Conservation (phyloP, 805 yeast species). For the Monosporozyma unispora region DNA sequence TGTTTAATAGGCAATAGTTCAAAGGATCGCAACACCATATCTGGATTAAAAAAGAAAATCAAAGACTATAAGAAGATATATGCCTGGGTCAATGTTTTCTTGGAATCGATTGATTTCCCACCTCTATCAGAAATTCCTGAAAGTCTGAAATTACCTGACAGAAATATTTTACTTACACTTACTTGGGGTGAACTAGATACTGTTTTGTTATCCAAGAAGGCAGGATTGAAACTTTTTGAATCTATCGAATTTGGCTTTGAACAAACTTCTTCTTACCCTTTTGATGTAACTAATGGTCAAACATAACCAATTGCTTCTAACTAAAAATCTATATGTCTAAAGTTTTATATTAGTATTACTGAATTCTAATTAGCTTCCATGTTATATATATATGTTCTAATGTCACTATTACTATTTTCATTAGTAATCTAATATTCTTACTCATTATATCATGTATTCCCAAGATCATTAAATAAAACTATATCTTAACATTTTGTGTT, state of each 20-base stretch:
- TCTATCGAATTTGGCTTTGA: slow-evolving; percentile 6
- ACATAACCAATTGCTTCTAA: too few species aligned
- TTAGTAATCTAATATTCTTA: too few species aligned
- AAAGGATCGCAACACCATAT: not conserved
- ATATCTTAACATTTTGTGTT: too few species aligned
- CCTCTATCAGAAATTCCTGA: not conserved
- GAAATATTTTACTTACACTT: slow-evolving; percentile 5
- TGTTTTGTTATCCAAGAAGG: slow-evolving; percentile 44
- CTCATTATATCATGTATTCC: too few species aligned
- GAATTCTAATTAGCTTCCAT: too few species aligned
- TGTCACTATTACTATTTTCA: too few species aligned
- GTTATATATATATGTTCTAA: too few species aligned
- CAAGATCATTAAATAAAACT: too few species aligned
- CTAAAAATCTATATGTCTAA: too few species aligned
- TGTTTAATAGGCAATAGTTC: not conserved
- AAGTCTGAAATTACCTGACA: too few species aligned
- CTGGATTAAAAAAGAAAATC: not conserved
- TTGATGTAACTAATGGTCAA: not conserved
- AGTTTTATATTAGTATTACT: too few species aligned
- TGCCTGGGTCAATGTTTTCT: not conserved
- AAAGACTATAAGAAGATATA: not conserved
- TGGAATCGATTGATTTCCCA: not conserved
- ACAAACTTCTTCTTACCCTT: not conserved
- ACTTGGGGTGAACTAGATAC: slow-evolving; percentile 59
- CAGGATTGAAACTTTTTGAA: slow-evolving; percentile 49